A percentile compares a stretch with the other conserved stretches of the same genome.
These are phyloP conservation scores for Colletotrichum tabaci DNA, from an alignment of 2,329 filamentous ascomycete species.

Conservation along the genomic window DNA sequence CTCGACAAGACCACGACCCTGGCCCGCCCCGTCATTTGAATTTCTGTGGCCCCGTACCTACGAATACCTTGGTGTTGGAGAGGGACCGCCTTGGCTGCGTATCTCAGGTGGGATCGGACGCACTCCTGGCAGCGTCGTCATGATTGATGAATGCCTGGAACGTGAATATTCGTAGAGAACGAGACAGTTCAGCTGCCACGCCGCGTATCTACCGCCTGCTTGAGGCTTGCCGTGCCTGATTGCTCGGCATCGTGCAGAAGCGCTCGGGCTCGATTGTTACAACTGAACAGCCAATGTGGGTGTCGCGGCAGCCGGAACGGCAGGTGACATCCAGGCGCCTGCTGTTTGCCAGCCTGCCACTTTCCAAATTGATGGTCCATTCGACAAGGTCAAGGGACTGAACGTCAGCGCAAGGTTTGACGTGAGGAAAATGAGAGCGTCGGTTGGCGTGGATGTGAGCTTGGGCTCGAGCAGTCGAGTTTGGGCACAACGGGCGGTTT, in stretches of 20 bases:
- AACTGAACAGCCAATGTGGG: conserved; percentile 20
- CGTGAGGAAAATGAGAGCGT: conserved; percentile 19
- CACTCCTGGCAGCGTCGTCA: background rate
- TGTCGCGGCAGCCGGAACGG: conserved; percentile 39
- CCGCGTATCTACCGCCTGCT: conserved; percentile 8
- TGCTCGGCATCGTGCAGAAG: conserved; percentile 15
- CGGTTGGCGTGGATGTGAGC: conserved; percentile 26
- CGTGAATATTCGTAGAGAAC: too few species aligned
- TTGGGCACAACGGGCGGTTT: conserved; percentile 30
- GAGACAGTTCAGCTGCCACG: conserved; percentile 1
- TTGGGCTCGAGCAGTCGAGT: conserved; percentile 26
- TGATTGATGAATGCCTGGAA: background rate
- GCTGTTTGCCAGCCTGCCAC: conserved; percentile 33
- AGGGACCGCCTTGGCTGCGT: too few species aligned
- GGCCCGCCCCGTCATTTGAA: conserved; percentile 18
- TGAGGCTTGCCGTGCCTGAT: background rate
- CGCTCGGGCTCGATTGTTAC: conserved; percentile 32
- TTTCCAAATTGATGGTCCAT: conserved; percentile 38
- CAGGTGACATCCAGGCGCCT: conserved; percentile 33
- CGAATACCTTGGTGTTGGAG: too few species aligned
- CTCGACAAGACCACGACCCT: conserved; percentile 19
- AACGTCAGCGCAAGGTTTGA: conserved; percentile 34
- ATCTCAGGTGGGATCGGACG: background rate
- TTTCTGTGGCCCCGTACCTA: conserved; percentile 1
- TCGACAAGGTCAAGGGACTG: conserved; percentile 37